A percentile compares a stretch with the other conserved stretches of the same genome.
Conservation (phyloP, 306 rosid species). For the Cucumis cinereus region DNA sequence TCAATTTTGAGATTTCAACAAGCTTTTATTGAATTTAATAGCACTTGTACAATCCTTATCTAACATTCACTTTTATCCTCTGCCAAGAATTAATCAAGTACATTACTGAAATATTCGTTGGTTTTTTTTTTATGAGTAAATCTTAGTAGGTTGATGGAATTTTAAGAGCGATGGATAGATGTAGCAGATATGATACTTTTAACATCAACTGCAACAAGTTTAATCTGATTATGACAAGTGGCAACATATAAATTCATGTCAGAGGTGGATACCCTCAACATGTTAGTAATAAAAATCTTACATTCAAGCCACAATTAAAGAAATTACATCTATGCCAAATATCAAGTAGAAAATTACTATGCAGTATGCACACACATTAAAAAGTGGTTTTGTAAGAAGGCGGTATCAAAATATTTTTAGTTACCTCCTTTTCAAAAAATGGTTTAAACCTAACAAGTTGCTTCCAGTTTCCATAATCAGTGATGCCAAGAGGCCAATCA, state of each 20-base stretch:
- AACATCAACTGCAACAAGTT: neutral
- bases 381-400: neutral
- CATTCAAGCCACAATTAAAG: neutral
- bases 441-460: constrained; percentile 46
- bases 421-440: constrained; percentile 59
- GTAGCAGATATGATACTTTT: neutral
- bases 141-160: neutral
- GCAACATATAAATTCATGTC: neutral
- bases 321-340: neutral
- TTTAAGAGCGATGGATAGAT: neutral
- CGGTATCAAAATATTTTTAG: neutral
- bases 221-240: neutral
- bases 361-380: neutral
- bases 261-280: neutral
- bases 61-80: neutral
- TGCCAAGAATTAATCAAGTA: neutral
- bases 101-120: neutral
- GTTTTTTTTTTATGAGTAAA: neutral
- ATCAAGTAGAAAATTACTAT: neutral
- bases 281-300: neutral
- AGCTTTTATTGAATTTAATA: neutral
- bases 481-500: constrained; percentile 89
- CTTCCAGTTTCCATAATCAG: constrained; percentile 73
- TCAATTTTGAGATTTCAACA: neutral
- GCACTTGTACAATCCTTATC: neutral